Evolutionary conservation across 2,329 filamentous ascomycete species (phyloP).

Genomic region (Colletotrichum tropicale): DNA sequence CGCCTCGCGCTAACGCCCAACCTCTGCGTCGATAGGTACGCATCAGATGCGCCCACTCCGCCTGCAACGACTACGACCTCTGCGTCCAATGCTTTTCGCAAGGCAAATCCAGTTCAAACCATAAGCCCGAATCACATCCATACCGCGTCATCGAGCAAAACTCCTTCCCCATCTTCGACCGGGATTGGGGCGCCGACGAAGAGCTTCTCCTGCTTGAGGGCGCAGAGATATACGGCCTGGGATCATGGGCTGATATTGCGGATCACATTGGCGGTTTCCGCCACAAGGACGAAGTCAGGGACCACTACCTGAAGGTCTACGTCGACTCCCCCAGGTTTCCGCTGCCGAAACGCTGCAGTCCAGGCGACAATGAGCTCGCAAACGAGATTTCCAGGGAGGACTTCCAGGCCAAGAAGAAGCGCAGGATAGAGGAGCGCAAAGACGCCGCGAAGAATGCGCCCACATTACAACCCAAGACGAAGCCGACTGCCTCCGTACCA

Average conservation of each 20-base stretch:
- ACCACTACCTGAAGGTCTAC: slow-evolving; percentile 91
- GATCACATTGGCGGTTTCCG: slow-evolving; percentile 97
- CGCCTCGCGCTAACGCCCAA: slow-evolving; percentile 18
- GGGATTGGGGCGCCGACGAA: slow-evolving; percentile 96
- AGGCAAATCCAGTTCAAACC: slow-evolving; percentile 79
- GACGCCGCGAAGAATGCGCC: slow-evolving; percentile 85
- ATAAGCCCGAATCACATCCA: slow-evolving; percentile 84
- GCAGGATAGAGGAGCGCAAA: slow-evolving; percentile 89
- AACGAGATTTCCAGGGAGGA: slow-evolving; percentile 86
- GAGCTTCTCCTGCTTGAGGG: slow-evolving; percentile 93
- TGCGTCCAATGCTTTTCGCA: slow-evolving; percentile 94
- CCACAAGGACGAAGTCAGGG: slow-evolving; percentile 91
- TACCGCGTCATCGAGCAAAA: slow-evolving; percentile 98
- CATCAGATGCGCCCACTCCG: slow-evolving; percentile 84
- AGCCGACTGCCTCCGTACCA: slow-evolving; percentile 93
- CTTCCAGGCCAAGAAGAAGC: slow-evolving; percentile 92
- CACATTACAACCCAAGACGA: slow-evolving; percentile 87
- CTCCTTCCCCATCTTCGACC: slow-evolving; percentile 93
- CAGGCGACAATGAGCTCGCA: slow-evolving; percentile 77
- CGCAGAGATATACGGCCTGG: slow-evolving; percentile 92
- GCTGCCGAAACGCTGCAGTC: slow-evolving; percentile 84
- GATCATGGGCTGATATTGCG: slow-evolving; percentile 97
- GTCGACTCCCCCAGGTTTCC: slow-evolving; percentile 85
- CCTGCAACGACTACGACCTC: slow-evolving; percentile 93
- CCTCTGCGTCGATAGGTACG: slow-evolving; percentile 72